A percentile compares a stretch with the other conserved stretches of the same genome.
Conservation (phyloP, 2,329 filamentous ascomycete species). For the Colletotrichum costaricense region DNA sequence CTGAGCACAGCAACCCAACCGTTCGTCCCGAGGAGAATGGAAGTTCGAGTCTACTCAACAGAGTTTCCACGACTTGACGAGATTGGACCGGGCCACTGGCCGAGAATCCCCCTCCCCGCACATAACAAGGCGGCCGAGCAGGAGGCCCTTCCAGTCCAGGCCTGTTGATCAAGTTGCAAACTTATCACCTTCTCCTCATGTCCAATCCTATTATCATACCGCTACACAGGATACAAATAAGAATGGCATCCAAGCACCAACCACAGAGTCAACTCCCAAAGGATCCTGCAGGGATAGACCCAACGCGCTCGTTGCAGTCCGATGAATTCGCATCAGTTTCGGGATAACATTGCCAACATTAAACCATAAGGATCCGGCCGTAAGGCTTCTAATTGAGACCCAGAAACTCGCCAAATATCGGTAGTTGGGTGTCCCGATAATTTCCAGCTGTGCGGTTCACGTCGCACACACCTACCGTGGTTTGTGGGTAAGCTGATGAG, state of each 20-base stretch:
- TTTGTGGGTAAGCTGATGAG: background rate
- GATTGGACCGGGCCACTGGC: too few relatives aligned
- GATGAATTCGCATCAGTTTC: conserved; percentile 4
- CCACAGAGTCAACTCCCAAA: background rate
- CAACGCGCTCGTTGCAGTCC: background rate
- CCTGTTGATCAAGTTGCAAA: background rate
- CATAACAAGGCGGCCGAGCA: background rate
- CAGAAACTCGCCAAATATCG: conserved; percentile 2
- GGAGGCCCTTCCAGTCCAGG: background rate
- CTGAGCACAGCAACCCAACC: background rate
- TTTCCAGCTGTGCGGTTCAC: conserved; percentile 5
- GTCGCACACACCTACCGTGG: background rate
- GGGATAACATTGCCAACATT: background rate
- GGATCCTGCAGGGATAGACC: conserved; percentile 15
- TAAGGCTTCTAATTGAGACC: conserved; percentile 9
- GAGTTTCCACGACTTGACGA: background rate
- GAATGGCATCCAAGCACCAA: background rate
- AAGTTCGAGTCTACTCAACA: too few relatives aligned
- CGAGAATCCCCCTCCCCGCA: background rate
- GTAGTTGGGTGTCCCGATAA: conserved; percentile 22
- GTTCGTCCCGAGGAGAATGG: conserved; percentile 6
- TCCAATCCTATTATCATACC: background rate
- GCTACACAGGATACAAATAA: background rate
- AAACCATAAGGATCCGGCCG: background rate
- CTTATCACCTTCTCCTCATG: background rate